Evolutionary conservation across 2,329 filamentous ascomycete genomes (phyloP), one percentile per base, ranked within the genome.

Genomic region (Bimuria novae-zelandiae): DNA sequence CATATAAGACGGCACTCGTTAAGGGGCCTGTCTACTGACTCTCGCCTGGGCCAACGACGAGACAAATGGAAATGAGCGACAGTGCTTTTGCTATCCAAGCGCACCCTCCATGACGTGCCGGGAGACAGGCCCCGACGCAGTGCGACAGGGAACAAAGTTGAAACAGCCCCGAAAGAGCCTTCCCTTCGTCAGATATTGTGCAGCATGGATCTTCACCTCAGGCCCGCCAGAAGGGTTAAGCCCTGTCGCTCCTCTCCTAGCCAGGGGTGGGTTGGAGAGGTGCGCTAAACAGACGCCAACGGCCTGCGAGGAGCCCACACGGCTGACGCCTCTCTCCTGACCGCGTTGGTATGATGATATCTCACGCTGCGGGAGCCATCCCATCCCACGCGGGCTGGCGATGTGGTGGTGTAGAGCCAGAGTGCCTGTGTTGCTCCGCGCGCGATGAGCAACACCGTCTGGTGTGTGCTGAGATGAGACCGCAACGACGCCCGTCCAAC

Each of bases 101-200:
- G 64, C 65, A 63, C 64, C n/a, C 64, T 65, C 65, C 70, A 73
- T 73, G 71, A 73, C 71, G 70, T 73, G 68, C 69, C 70, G 70
- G 63, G 65, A 65, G 69, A 71, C 68, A 68, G 68, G 63, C 56
- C 69, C 64, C 43, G 43, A 46, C 27, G 43, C 43, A 46, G 43
- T 27, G 30, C 30, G 43, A 51, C 59, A 63, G 57, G 61, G 61
- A 64, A 61, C 65, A 55, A n/a, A 59, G 65, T 62, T 56, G 65
- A 64, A 68, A 65, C 62, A 61, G 54, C 63, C 57, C 54, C 43
- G 43, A 46, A n/a, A 36, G 29, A 45, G 42, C 39, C 42, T 44
- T 47, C 32, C 23, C 39, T 36, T 27, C 47, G 29, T 32, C 25
- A 53, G 37, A 37, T 39, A 39, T 39, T 37, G 39, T 22, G 32